Evolutionary conservation across 1,284 basidiomycete genomes (phyloP), one percentile per base, ranked within the genome.

Genomic region (Sanghuangporus baumii): DNA sequence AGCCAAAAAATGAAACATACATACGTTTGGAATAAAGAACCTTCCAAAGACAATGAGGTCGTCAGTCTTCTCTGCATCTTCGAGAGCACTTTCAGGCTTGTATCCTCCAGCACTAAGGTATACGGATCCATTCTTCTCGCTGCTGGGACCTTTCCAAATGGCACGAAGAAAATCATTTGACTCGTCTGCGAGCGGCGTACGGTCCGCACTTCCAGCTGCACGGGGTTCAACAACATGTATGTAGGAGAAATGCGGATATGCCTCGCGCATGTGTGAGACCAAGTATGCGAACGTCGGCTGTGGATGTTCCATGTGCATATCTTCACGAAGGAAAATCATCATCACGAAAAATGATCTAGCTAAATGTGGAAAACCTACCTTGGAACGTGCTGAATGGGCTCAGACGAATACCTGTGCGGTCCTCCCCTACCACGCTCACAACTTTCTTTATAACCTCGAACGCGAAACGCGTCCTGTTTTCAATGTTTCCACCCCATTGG

Each of bases 401-500:
- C 50, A 85, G 63, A 12, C 85, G 76, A 63, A 88, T 77, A 1
- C 74, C 82, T 2, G 79, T 77, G 54, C 75, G 72, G 36, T 74
- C 71, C 18, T 69, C 68, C 0, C 79, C 80, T 5, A 82, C 66
- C 12, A 71, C 74, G 2, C 71, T 59, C 0, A 67, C 70, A 3
- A 82, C 67, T 0, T 75, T 76, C 20, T 80, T 76, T 26, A 82
- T 70, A 5, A 83, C 76, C 66, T 78, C 76, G 65, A 84, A 72
- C 1, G 75, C 68, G 63, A 87, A 86, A 11, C 79, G 73, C 2
- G 74, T 67, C 16, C 85, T 75, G 69, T 85, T 85, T 71, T 84
- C 81, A 23, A 83, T 64, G 1, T 76, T 76, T 2, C 84, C 85
- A 4, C 85, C 85, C 69, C 85, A 89, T 55, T 77, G 73, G 71